Evolutionary conservation across 2,329 filamentous ascomycete species (phyloP).

Genomic region (Xylariaceae sp.): DNA sequence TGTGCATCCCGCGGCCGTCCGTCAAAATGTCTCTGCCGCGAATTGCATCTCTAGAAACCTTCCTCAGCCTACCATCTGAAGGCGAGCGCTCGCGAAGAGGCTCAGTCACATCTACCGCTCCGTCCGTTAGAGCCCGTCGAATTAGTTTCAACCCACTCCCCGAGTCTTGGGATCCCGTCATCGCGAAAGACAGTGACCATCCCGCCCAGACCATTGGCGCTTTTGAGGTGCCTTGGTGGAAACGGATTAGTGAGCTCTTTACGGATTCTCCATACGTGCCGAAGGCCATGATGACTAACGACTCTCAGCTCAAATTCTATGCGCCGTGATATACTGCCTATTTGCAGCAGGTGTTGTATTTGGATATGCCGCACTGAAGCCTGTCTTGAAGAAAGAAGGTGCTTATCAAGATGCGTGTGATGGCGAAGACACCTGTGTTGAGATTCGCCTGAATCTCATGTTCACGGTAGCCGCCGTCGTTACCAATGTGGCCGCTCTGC

Average conservation of each 20-base stretch:
- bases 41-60: constrained; percentile 50
- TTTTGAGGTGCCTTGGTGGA: constrained; percentile 53
- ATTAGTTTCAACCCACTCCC: constrained; percentile 54
- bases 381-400: constrained; percentile 68
- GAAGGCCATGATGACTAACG: neutral
- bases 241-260: constrained; percentile 44
- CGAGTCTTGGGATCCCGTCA: constrained; percentile 46
- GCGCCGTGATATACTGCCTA: constrained; percentile 69
- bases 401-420: constrained; percentile 65
- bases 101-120: constrained; percentile 32
- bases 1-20: neutral
- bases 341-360: constrained; percentile 77
- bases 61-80: constrained; percentile 39
- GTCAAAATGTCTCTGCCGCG: constrained; percentile 49
- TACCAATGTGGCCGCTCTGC: constrained; percentile 82
- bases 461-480: constrained; percentile 86
- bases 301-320: constrained; percentile 60
- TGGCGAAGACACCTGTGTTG: constrained; percentile 42
- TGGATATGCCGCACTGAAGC: constrained; percentile 81
- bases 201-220: constrained; percentile 45
- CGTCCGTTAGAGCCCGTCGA: constrained; percentile 46
- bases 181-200: constrained; percentile 35
- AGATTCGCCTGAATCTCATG: constrained; percentile 77
- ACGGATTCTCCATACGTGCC: neutral
- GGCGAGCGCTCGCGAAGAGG: constrained; percentile 37